phyloP scores from a whole-genome alignment of 192 early-diverging fungal genomes.

The Piromyces sp. region DNA sequence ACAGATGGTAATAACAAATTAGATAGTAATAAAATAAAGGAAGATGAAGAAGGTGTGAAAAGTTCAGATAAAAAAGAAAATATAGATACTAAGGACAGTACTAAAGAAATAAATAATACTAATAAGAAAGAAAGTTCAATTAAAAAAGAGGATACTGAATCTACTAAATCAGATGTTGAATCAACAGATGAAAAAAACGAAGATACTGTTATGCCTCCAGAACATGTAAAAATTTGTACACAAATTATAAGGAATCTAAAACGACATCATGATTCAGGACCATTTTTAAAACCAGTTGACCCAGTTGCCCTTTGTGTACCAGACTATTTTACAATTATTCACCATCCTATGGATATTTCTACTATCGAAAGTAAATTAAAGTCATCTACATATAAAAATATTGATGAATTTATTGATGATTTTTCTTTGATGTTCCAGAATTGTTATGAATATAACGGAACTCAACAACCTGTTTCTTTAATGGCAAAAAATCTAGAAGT shows the following conservation, averaged over 20 bases:
- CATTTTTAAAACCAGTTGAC: conserved; percentile 73
- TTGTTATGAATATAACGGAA: conserved; percentile 65
- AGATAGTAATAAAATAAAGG: background rate
- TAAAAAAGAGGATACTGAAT: no score
- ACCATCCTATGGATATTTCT: conserved; percentile 59
- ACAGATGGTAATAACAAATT: background rate
- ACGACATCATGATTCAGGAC: conserved; percentile 59
- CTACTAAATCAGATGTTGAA: no score
- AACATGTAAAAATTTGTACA: background rate
- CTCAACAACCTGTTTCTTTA: conserved; percentile 45
- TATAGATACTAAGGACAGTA: no score
- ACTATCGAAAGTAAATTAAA: conserved; percentile 57
- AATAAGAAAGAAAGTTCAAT: background rate
- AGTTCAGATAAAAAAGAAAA: background rate
- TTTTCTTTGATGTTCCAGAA: conserved; percentile 41
- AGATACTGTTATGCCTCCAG: background rate
- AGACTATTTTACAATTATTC: conserved; percentile 56
- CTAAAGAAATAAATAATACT: background rate
- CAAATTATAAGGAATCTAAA: conserved; percentile 52
- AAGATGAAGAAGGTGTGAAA: background rate
- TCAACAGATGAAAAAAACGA: background rate
- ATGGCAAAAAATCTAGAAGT: conserved; percentile 51
- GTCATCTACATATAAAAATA: conserved; percentile 32
- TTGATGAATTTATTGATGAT: conserved; percentile 40
- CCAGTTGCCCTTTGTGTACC: conserved; percentile 56